Conservation (phyloP, 1,284 basidiomycete species). For the Kwoniella shivajii region DNA sequence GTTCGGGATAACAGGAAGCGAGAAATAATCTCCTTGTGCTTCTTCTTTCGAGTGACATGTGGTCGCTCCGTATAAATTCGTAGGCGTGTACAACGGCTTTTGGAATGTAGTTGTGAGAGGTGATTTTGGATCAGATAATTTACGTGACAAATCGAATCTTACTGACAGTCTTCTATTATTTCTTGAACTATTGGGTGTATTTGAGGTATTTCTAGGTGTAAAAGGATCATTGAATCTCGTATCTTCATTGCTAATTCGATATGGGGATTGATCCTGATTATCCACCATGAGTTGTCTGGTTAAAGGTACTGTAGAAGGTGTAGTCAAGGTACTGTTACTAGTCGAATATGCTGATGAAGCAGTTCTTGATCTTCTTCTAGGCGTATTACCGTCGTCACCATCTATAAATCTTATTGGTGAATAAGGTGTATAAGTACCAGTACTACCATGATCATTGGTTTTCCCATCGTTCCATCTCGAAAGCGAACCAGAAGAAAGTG, state of each 20-base stretch:
- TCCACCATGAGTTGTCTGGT: too few species aligned
- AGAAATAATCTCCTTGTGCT: neutral
- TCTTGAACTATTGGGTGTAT: neutral
- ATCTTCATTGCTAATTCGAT: neutral
- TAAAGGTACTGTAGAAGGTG: neutral
- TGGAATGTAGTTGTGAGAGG: neutral
- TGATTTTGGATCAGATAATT: neutral
- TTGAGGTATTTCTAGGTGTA: neutral
- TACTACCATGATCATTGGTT: neutral
- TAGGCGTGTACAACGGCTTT: neutral
- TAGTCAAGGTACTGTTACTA: neutral
- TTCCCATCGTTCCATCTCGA: neutral
- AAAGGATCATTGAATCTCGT: neutral
- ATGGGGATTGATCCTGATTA: neutral
- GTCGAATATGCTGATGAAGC: too few species aligned
- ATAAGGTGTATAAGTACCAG: neutral
- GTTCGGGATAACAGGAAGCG: neutral
- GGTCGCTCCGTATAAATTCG: neutral
- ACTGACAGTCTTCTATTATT: slow-evolving; percentile 3
- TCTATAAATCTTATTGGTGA: neutral
- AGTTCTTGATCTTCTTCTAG: neutral
- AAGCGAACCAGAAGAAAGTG: too few species aligned
- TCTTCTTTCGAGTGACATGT: too few species aligned
- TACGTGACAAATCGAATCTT: neutral
- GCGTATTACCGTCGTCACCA: neutral